Evolutionary conservation across 257 asterid species (phyloP).

Genomic region (Leptodermis oblonga): DNA sequence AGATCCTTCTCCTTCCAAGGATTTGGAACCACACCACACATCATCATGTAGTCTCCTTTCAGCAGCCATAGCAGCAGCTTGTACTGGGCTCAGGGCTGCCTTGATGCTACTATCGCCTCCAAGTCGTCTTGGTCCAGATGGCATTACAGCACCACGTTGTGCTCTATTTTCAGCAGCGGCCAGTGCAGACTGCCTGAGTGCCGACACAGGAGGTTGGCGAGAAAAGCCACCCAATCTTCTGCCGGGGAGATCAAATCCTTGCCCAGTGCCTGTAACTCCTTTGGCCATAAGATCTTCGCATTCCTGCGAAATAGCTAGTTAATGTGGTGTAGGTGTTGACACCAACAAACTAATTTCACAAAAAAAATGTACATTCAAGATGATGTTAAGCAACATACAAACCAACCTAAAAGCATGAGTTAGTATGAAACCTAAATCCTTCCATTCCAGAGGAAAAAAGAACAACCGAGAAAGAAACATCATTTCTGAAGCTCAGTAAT

Average conservation of each 20-base stretch:
- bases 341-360: not conserved
- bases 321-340: slow-evolving; percentile 1
- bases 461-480: not conserved
- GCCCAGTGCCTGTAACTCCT: slow-evolving; percentile 67
- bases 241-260: slow-evolving; percentile 82
- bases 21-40: slow-evolving; percentile 74
- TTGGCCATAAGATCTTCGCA: slow-evolving; percentile 72
- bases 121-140: slow-evolving; percentile 60
- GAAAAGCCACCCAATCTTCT: slow-evolving; percentile 75
- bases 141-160: slow-evolving; percentile 36
- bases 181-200: slow-evolving; percentile 56
- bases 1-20: slow-evolving; percentile 38
- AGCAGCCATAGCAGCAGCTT: slow-evolving; percentile 97
- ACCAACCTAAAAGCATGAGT: not conserved
- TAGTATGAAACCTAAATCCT: not conserved
- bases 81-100: slow-evolving; percentile 62
- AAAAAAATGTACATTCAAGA: not conserved
- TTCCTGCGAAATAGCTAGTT: slow-evolving; percentile 41
- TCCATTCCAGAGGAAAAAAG: too few relatives aligned
- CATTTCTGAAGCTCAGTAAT: not conserved
- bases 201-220: slow-evolving; percentile 55
- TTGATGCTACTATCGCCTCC: slow-evolving; percentile 73
- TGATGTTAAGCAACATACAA: not conserved
- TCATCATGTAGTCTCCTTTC: slow-evolving; percentile 82
- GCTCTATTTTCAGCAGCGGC: slow-evolving; percentile 65